Conservation (phyloP, 163 green algal genomes). For the Prototheca cutis region DNA sequence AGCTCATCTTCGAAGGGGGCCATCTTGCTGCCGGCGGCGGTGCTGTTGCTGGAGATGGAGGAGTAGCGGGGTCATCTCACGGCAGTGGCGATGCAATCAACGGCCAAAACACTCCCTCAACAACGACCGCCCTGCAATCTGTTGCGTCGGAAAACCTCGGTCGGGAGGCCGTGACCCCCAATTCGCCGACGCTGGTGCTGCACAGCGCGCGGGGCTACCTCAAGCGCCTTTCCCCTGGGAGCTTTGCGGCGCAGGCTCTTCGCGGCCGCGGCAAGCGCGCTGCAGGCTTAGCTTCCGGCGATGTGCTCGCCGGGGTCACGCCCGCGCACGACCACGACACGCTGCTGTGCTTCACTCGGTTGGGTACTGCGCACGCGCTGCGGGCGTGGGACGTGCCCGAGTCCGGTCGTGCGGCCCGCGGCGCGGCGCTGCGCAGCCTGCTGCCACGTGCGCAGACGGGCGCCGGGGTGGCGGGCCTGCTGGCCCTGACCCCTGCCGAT, state of each 20-base stretch:
- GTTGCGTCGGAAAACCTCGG: too few species aligned
- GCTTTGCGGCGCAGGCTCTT: conserved; percentile 47
- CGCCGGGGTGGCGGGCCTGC: background rate
- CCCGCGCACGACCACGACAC: conserved; percentile 50
- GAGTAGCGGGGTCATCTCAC: too few species aligned
- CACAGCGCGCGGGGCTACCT: conserved; percentile 68
- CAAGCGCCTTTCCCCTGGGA: conserved; percentile 62
- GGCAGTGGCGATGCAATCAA: too few species aligned
- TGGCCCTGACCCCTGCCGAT: background rate
- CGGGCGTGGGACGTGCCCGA: conserved; percentile 54
- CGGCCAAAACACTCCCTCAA: too few species aligned
- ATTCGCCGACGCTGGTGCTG: conserved; percentile 52
- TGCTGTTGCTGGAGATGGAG: too few species aligned
- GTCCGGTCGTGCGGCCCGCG: conserved; percentile 32
- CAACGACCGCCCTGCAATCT: too few species aligned
- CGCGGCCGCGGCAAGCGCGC: conserved; percentile 43
- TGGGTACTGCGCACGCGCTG: conserved; percentile 36
- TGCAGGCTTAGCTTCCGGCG: conserved; percentile 45
- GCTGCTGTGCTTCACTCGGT: conserved; percentile 66
- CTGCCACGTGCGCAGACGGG: background rate
- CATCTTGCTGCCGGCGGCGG: too few species aligned
- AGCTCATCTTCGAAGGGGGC: conserved; percentile 21
- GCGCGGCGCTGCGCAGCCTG: conserved; percentile 37
- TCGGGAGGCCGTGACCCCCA: conserved; percentile 59
- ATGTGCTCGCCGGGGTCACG: conserved; percentile 58